Conservation (phyloP, 176 grass and related monocot species). For the Chrysopogon serrulatus region DNA sequence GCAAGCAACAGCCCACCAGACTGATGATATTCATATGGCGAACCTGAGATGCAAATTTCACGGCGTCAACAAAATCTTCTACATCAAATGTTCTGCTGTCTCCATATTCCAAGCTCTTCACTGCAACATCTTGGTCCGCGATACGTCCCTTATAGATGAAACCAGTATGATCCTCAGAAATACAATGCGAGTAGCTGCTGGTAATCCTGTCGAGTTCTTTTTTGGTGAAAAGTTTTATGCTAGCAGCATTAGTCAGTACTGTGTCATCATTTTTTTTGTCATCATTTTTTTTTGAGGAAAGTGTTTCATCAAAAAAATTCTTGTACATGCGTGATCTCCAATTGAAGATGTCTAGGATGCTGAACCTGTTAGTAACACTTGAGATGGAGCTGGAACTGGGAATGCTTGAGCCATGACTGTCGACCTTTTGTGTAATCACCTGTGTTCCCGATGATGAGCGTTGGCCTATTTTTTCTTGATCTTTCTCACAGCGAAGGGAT, state of each 20-base stretch:
- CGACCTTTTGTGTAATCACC: neutral
- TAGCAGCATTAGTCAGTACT: too few species aligned
- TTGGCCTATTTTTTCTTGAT: neutral
- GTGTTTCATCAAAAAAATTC: too few species aligned
- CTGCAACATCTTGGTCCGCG: neutral
- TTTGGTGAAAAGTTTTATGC: too few species aligned
- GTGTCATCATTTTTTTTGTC: too few species aligned
- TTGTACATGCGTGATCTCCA: neutral
- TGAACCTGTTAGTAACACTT: neutral
- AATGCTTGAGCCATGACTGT: neutral
- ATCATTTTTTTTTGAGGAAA: too few species aligned
- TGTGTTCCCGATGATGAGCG: neutral
- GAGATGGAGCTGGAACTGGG: neutral
- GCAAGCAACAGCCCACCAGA: neutral
- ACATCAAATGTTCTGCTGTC: neutral
- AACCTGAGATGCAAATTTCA: neutral
- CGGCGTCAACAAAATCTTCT: fast-evolving
- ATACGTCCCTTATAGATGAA: too few species aligned
- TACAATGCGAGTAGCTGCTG: too few species aligned
- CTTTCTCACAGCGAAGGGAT: neutral
- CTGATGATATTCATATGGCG: neutral
- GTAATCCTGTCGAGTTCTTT: too few species aligned
- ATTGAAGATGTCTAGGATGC: neutral
- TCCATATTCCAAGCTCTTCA: neutral
- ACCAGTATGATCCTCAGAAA: too few species aligned